Base-by-base conservation (phyloP, 1,139 yeast genomes). In the Suhomyces ambrosiae region DNA sequence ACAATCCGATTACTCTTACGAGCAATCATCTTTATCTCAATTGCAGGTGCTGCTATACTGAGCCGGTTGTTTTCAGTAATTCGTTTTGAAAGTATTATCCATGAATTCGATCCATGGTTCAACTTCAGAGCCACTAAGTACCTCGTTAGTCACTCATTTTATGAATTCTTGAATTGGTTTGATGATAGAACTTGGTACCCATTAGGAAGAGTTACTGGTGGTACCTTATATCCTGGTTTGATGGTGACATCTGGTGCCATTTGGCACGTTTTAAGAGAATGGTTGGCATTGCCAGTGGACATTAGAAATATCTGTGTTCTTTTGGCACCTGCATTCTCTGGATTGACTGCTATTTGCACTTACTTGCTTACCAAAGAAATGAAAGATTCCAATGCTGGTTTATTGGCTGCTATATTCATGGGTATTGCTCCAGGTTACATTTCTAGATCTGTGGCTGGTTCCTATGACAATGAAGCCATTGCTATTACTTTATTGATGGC, bases 131-230 rank as follows among this genome's bases (percentile, higher is more conserved):
- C 98, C 32, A 86, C 98, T 17, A 86, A 86, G 61, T 88, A 89
- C 63, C 75, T 92, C 49, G 95, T 88, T 13, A 70, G 79, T 37
- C 82, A 89, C 59, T 84, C 94, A 4, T 90, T 80, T 62, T 85
- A 89, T 66, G 92, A 89, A 48, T 94, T 94, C 56, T 75, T 92
- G 60, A 94, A 94, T 61, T 94, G 98, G 98, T 94, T 94, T 56
- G 99, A 94, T 61, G 97, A 92, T 62, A 79, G 96, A 58, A 92
- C 98, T 18, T 94, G 99, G 99, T 94, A 94, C 61, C 99, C 99
- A 14, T 74, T 94, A 47, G 99, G 99, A 13, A 80, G 99, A 66
- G 98, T 94, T 54, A 92, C 98, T 9, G 99, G 99, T 50, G 99
- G 99, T 47, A 94, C 99, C 3, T 68, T 94, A 49, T 94, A 94